phyloP scores from a whole-genome alignment of 2,329 filamentous ascomycete genomes.

The Lachnellula willkommii region DNA sequence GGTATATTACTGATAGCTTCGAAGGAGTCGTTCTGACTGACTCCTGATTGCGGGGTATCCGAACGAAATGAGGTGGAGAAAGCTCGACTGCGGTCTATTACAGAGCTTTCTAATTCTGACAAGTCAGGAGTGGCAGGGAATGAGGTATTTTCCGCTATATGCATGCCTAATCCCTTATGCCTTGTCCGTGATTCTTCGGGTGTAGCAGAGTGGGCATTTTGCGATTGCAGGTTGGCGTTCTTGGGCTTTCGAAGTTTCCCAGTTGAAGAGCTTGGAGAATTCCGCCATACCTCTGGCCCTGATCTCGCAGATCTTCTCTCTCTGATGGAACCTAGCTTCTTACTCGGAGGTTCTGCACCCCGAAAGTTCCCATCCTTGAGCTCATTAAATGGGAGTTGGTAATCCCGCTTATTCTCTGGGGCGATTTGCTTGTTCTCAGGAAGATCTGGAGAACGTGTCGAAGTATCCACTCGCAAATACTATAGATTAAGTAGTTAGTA shows the following conservation, averaged over 20 bases:
- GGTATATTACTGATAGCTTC: conserved; percentile 21
- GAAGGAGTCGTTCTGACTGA: conserved; percentile 36
- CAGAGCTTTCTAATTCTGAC: conserved; percentile 45
- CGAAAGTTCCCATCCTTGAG: conserved; percentile 6
- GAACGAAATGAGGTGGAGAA: conserved; percentile 28
- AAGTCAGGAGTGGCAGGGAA: conserved; percentile 55
- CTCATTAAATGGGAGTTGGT: neutral
- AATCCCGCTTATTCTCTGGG: neutral
- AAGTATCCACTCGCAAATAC: neutral
- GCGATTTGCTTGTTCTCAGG: neutral
- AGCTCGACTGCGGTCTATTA: conserved; percentile 17
- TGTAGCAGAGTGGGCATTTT: conserved; percentile 5
- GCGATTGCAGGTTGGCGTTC: neutral
- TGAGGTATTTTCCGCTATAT: conserved; percentile 21
- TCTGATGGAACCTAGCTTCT: conserved; percentile 14
- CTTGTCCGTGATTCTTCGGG: conserved; percentile 11
- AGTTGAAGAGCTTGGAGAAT: conserved; percentile 17
- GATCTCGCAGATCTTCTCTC: conserved; percentile 14
- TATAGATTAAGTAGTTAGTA: neutral
- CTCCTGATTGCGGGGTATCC: conserved; percentile 41
- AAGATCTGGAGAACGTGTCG: neutral
- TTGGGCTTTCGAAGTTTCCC: conserved; percentile 10
- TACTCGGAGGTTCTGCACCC: conserved; percentile 10
- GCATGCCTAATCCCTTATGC: conserved; percentile 22
- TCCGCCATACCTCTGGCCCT: conserved; percentile 7